Evolutionary conservation across 1,284 basidiomycete species (phyloP), one percentile per base, ranked within the genome.

Genomic region (Naganishia sp.): DNA sequence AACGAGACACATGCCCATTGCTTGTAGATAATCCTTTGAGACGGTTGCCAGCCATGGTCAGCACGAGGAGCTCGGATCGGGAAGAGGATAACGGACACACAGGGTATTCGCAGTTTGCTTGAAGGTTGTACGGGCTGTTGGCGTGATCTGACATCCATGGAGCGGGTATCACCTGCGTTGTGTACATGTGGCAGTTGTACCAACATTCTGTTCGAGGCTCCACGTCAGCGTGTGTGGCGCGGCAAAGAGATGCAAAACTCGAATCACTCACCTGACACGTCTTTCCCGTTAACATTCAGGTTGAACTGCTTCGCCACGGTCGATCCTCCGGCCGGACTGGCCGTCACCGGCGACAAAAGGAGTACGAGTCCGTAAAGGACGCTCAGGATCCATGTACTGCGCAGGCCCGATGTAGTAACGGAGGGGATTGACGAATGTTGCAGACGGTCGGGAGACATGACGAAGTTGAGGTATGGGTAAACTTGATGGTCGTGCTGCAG

Each of bases 1-100:
- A 6, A 50, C 44, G 5, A 66, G 53, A 54, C 65, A 66, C 25
- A 28, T 61, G 11, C 36, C 57, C 52, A 66, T 54, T 1, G 57
- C 43, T 21, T 66, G 52, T n/a, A 55, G 33, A 21, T 66, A 66
- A 15, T 31, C 33, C 59, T 61, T 25, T 6, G 18, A 23, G 11
- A 23, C 18, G 23, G 18, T 39, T 2, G 36, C 15, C 5, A n/a
- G 9, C 25, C 18, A 23, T 18, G 16, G 39, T n/a, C 33, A 13
- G 36, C n/a, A 10, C 2, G 13, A 36, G 16, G n/a, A 39, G 31
- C 31, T 36, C 9, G 13, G 33, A 21, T 21, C 16, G 21, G 25
- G 18, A 16, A 10, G 2, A n/a, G 9, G 21, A 18, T 3, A 25
- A 43, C 59, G 3, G 42, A 61, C 59, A 36, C 44, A 61, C 59